Conservation (phyloP, 1,139 yeast genomes). For the Debaryomycetaceae sp. region DNA sequence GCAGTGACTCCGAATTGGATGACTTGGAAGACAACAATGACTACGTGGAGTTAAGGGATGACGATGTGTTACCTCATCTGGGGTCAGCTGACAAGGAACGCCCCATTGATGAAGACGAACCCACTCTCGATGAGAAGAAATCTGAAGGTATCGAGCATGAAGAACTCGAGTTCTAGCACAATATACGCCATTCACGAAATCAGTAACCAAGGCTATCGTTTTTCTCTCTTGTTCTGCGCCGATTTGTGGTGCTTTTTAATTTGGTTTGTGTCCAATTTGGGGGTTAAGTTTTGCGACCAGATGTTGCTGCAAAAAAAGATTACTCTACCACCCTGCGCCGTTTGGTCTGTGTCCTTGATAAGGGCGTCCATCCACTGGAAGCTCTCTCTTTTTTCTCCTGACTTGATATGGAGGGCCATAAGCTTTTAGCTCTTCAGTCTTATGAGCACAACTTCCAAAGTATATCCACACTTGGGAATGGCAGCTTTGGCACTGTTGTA, state of each 20-base stretch:
- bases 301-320: constrained; percentile 2
- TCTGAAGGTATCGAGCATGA: too few species aligned
- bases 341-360: too few species aligned
- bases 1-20: constrained; percentile 19
- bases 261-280: too few species aligned
- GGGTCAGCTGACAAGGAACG: background rate
- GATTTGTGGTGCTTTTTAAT: background rate
- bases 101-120: background rate
- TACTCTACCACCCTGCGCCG: too few species aligned
- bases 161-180: constrained; percentile 4
- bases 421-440: constrained; percentile 22
- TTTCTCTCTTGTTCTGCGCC: background rate
- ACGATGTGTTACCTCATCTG: too few species aligned
- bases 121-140: too few species aligned
- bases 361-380: too few species aligned
- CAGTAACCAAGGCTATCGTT: background rate
- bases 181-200: background rate
- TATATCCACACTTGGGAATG: constrained; percentile 60
- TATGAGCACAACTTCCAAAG: constrained; percentile 43
- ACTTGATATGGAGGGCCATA: background rate
- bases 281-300: background rate
- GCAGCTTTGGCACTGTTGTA: constrained; percentile 73
- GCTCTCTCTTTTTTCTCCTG: background rate
- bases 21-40: constrained; percentile 30
- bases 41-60: constrained; percentile 14